Evolutionary conservation across 257 asterid genomes (phyloP).

Genomic region (Solanum clarkiae): DNA sequence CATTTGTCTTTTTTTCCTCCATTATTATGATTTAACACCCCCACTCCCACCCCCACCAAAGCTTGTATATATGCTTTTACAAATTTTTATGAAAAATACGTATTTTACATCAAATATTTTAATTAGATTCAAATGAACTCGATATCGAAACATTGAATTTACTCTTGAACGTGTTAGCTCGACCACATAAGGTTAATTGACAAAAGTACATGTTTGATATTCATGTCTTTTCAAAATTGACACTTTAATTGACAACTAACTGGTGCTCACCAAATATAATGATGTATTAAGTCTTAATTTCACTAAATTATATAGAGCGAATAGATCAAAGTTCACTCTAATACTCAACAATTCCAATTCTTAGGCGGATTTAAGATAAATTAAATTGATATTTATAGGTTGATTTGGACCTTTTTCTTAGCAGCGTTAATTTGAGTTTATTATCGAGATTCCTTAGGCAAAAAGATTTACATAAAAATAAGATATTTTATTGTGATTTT

Average conservation of each 20-base stretch:
- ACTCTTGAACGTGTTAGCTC: background rate
- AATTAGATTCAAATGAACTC: background rate
- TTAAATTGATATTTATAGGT: background rate
- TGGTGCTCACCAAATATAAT: background rate
- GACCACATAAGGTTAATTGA: background rate
- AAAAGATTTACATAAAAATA: background rate
- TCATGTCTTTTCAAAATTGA: background rate
- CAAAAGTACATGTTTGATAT: background rate
- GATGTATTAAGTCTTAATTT: background rate
- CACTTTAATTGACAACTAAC: background rate
- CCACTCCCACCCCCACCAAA: too few relatives aligned
- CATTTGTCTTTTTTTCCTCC: background rate
- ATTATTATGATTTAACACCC: background rate
- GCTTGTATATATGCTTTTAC: background rate
- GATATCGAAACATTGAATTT: background rate
- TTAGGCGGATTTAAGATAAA: too few relatives aligned
- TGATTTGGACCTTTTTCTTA: background rate
- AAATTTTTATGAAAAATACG: too few relatives aligned
- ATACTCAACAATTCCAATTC: background rate
- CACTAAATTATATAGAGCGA: background rate
- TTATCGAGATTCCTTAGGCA: too few relatives aligned
- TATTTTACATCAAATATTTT: background rate
- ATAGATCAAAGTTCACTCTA: background rate
- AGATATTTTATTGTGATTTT: too few relatives aligned
- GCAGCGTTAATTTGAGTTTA: too few relatives aligned